A percentile compares a stretch with the other conserved stretches of the same genome.
Conservation (phyloP, 2,329 filamentous ascomycete genomes). For the Rasamsonia emersonii region DNA sequence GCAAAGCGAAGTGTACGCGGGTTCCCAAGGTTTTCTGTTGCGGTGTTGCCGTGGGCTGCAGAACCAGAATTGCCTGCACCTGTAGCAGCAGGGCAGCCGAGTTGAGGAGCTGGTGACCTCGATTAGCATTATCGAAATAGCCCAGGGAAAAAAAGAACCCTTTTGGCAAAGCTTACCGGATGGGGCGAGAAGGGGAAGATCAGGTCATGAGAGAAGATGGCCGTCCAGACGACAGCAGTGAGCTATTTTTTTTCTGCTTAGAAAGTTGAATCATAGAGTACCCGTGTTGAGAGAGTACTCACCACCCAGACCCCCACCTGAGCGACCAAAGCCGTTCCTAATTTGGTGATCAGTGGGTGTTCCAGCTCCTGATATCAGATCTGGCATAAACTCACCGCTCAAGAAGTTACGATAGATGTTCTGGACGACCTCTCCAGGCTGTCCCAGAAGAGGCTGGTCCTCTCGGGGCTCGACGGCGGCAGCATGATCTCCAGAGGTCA, state of each 20-base stretch:
- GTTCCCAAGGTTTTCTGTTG: conserved; percentile 61
- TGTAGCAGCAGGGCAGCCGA: conserved; percentile 63
- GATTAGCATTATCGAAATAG: conserved; percentile 4
- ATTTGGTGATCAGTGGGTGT: conserved; percentile 6
- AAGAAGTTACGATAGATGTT: conserved; percentile 62
- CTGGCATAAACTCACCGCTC: conserved; percentile 50
- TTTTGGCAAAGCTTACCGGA: conserved; percentile 62
- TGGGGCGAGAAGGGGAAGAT: conserved; percentile 86
- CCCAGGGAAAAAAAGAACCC: too few relatives aligned
- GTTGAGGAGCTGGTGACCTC: conserved; percentile 40
- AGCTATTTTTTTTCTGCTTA: conserved; percentile 40
- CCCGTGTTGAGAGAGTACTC: conserved; percentile 16
- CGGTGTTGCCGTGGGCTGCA: conserved; percentile 77
- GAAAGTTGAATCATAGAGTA: neutral
- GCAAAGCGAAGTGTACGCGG: conserved; percentile 57
- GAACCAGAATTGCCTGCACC: conserved; percentile 69
- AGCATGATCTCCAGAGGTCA: too few relatives aligned
- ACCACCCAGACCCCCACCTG: conserved; percentile 69
- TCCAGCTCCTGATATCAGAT: neutral
- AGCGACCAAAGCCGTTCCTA: conserved; percentile 73
- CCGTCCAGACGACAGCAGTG: conserved; percentile 66
- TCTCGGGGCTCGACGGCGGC: conserved; percentile 39
- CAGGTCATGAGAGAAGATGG: conserved; percentile 60
- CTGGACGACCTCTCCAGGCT: conserved; percentile 66
- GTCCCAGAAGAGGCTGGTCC: conserved; percentile 62